phyloP scores from a whole-genome alignment of 805 yeast genomes.

The Saitoella complicata region DNA sequence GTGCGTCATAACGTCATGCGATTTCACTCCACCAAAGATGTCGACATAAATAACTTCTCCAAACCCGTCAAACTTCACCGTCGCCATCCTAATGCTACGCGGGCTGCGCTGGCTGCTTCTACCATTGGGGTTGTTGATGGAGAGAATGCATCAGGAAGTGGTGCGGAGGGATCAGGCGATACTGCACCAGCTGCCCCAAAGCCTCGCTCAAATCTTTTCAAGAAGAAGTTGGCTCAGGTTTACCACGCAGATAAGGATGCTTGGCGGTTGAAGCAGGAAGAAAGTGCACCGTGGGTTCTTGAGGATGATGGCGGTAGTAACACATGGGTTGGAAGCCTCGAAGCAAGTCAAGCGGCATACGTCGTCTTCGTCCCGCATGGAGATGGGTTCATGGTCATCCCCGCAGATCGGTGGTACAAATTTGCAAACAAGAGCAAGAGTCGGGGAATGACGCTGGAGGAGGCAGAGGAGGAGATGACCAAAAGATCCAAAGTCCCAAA shows the following conservation, averaged over 20 bases:
- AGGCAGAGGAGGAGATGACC: conserved; percentile 87
- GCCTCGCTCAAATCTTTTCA: conserved; percentile 30
- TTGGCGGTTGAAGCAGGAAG: conserved; percentile 78
- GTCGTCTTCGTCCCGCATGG: conserved; percentile 72
- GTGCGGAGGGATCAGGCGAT: no score
- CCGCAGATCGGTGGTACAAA: conserved; percentile 84
- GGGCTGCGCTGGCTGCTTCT: no score
- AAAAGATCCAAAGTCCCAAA: conserved; percentile 64
- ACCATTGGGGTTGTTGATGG: no score
- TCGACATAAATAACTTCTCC: no score
- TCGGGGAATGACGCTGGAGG: conserved; percentile 85
- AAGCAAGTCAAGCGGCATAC: conserved; percentile 79
- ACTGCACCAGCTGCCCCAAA: not conserved
- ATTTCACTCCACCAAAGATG: no score
- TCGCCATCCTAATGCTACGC: no score
- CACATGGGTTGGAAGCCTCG: conserved; percentile 91
- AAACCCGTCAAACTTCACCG: no score
- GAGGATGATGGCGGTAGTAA: conserved; percentile 92
- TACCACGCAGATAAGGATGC: conserved; percentile 68
- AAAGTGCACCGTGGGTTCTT: conserved; percentile 93
- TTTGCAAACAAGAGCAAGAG: conserved; percentile 88
- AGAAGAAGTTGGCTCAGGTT: conserved; percentile 73
- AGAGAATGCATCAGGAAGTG: no score
- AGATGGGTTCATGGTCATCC: conserved; percentile 82
- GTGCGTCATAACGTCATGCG: no score